These are phyloP conservation scores for Arachnomyces sp. DNA, from an alignment of 2,329 filamentous ascomycete genomes.

Conservation along the genomic window DNA sequence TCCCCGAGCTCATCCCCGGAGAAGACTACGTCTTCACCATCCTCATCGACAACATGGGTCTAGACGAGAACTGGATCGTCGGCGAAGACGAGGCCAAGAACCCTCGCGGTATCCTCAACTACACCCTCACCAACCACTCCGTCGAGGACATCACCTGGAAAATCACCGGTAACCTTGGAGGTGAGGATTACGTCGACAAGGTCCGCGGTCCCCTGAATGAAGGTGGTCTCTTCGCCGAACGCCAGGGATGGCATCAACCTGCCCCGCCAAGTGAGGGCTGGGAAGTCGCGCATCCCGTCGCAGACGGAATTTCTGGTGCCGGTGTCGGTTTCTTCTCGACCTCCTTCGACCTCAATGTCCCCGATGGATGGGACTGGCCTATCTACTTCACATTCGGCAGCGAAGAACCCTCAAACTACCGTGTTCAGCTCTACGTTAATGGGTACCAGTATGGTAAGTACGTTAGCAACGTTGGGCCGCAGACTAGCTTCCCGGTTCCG, in stretches of 20 bases:
- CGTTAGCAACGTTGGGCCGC: slow-evolving; percentile 64
- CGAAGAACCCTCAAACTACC: slow-evolving; percentile 52
- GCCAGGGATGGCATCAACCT: slow-evolving; percentile 49
- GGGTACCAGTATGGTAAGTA: slow-evolving; percentile 67
- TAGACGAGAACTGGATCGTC: slow-evolving; percentile 57
- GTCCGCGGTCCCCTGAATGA: slow-evolving; percentile 50
- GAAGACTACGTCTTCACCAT: slow-evolving; percentile 57
- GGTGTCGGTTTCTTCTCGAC: slow-evolving; percentile 48
- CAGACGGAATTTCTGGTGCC: slow-evolving; percentile 32
- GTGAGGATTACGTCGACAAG: slow-evolving; percentile 46
- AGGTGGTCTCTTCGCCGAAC: slow-evolving; percentile 48
- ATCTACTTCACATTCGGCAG: slow-evolving; percentile 44
- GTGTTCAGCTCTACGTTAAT: slow-evolving; percentile 62
- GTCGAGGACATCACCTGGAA: slow-evolving; percentile 42
- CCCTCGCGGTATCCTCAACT: slow-evolving; percentile 47
- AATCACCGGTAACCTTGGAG: slow-evolving; percentile 51
- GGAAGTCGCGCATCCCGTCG: slow-evolving; percentile 26
- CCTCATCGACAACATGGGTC: slow-evolving; percentile 63
- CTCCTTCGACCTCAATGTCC: slow-evolving; percentile 43
- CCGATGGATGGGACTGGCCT: slow-evolving; percentile 48
- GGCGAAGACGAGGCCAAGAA: slow-evolving; percentile 52
- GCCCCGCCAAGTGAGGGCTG: slow-evolving; percentile 31
- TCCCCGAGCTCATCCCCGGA: slow-evolving; percentile 46
- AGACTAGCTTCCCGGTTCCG: slow-evolving; percentile 62
- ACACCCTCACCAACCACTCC: slow-evolving; percentile 31